These are phyloP conservation scores for Leccinum angustisporum DNA, from an alignment of 1,284 basidiomycete genomes.

Conservation along the genomic window DNA sequence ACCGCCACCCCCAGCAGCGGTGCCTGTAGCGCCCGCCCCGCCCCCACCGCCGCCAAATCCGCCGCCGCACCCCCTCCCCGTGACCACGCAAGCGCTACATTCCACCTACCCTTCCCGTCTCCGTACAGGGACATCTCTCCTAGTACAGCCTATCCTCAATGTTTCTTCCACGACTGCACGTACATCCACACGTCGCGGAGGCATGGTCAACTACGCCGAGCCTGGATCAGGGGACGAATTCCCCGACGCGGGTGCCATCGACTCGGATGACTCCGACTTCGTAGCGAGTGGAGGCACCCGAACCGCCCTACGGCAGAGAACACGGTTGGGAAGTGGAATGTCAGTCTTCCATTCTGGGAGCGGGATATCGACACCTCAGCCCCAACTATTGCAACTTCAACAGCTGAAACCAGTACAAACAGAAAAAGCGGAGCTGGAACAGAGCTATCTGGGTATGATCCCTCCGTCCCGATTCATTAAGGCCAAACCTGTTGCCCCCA, in stretches of 20 bases:
- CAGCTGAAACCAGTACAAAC: conserved; percentile 29
- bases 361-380: conserved; percentile 35
- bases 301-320: conserved; percentile 42
- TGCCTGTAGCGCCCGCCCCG: conserved; percentile 19
- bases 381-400: conserved; percentile 27
- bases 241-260: conserved; percentile 73
- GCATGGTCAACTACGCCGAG: conserved; percentile 85
- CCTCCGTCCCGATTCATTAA: conserved; percentile 82
- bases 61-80: conserved; percentile 54
- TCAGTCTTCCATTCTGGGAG: conserved; percentile 35
- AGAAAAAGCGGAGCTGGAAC: conserved; percentile 67
- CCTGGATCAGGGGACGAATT: conserved; percentile 81
- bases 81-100: conserved; percentile 69
- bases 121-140: conserved; percentile 85
- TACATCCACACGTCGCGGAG: conserved; percentile 55
- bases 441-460: conserved; percentile 86
- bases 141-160: conserved; percentile 86
- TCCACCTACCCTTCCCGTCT: conserved; percentile 91
- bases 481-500: conserved; percentile 54
- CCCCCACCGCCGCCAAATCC: conserved; percentile 41
- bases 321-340: conserved; percentile 40
- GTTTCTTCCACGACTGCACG: conserved; percentile 41
- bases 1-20: conserved; percentile 23
- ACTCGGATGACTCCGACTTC: conserved; percentile 74
- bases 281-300: conserved; percentile 51